A percentile compares a stretch with the other conserved stretches of the same genome.
Conservation (phyloP, 345 rosid species). For the Eutrema yunnanense region DNA sequence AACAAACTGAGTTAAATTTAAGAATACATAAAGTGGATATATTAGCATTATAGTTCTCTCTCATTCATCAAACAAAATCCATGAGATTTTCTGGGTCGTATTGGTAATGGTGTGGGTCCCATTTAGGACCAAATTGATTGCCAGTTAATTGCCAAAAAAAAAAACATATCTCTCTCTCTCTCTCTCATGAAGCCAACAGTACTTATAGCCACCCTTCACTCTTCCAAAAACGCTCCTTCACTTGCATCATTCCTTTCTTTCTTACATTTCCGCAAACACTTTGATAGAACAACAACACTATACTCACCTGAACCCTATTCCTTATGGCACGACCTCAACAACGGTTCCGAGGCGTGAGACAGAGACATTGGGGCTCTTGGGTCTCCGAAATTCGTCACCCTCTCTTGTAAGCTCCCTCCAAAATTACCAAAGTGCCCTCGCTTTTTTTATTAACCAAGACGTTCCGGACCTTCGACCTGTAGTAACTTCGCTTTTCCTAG, state of each 20-base stretch:
- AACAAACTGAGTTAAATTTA: constrained; percentile 11
- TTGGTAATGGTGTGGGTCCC: constrained; percentile 43
- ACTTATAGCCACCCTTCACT: constrained; percentile 44
- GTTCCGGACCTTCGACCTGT: neutral
- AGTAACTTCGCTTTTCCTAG: neutral
- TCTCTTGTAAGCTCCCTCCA: constrained; percentile 45
- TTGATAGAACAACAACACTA: neutral
- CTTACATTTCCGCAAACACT: constrained; percentile 42
- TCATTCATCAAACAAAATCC: constrained; percentile 17
- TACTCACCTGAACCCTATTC: constrained; percentile 16
- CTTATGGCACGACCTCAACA: constrained; percentile 96
- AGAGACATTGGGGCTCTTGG: constrained; percentile 99
- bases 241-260: constrained; percentile 1
- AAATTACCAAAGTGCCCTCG: neutral
- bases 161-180: constrained; percentile 4
- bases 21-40: neutral
- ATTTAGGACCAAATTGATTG: constrained; percentile 44
- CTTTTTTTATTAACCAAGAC: neutral
- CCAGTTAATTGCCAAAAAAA: constrained; percentile 43
- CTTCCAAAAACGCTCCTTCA: constrained; percentile 27
- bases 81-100: constrained; percentile 7
- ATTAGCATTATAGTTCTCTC: neutral
- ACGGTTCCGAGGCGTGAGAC: constrained; percentile 92
- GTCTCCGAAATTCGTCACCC: constrained; percentile 99
- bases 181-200: constrained; percentile 32